These are phyloP conservation scores for Dinochytrium kinnereticum DNA, from an alignment of 371 early-diverging fungal species.

Conservation along the genomic window DNA sequence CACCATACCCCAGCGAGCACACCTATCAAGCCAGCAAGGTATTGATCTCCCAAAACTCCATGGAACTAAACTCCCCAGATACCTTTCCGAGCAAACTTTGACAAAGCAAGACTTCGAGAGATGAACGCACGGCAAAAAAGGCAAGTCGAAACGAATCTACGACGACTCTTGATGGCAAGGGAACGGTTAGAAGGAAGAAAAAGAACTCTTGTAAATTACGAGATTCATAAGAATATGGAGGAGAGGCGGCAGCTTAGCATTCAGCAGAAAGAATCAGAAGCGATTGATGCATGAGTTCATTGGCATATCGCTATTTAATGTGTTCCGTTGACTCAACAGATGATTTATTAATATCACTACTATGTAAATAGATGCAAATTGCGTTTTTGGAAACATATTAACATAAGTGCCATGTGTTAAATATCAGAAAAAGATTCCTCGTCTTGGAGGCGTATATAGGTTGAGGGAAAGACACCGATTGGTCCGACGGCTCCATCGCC, in stretches of 20 bases:
- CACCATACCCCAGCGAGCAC: constrained; percentile 35
- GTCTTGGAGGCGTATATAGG: background rate
- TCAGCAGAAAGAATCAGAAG: background rate
- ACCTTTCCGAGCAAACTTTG: constrained; percentile 25
- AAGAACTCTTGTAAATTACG: background rate
- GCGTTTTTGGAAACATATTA: no score
- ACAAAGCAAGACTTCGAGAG: constrained; percentile 33
- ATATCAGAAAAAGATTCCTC: no score
- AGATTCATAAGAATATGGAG: background rate
- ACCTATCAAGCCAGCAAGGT: constrained; percentile 30
- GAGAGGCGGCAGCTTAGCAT: no score
- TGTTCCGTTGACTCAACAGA: no score
- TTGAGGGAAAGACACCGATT: constrained; percentile 5
- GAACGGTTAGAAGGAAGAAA: constrained; percentile 13
- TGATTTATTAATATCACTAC: no score
- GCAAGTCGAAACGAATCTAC: constrained; percentile 35
- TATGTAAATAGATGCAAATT: no score
- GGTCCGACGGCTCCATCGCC: background rate
- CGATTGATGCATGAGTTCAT: background rate
- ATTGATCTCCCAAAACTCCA: background rate
- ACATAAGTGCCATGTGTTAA: no score
- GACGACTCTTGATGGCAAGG: constrained; percentile 29
- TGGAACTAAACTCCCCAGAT: constrained; percentile 21
- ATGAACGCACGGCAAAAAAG: constrained; percentile 25
- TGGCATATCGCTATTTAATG: no score